Evolutionary conservation across 345 rosid species (phyloP).

Genomic region (Bruguiera gymnorhiza): DNA sequence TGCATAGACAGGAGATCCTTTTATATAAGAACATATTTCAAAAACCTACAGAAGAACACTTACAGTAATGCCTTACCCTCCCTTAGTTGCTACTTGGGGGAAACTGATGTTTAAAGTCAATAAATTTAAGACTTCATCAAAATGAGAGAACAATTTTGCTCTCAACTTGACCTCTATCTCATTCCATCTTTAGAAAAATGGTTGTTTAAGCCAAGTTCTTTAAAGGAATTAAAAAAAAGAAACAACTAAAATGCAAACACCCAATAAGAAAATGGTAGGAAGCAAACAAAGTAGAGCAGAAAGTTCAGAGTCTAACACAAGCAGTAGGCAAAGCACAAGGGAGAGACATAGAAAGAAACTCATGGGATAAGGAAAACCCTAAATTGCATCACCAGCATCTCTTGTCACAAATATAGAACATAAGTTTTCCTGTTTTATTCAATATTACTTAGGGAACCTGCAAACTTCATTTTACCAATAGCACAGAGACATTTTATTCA

Average conservation of each 20-base stretch:
- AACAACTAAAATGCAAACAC: too few relatives aligned
- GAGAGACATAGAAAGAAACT: not conserved
- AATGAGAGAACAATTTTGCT: too few relatives aligned
- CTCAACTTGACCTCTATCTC: too few relatives aligned
- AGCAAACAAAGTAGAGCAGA: not conserved
- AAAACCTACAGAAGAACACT: not conserved
- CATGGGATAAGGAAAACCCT: not conserved
- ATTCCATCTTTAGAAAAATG: too few relatives aligned
- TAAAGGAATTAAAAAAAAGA: too few relatives aligned
- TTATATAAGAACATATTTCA: not conserved
- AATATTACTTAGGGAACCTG: not conserved
- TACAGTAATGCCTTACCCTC: not conserved
- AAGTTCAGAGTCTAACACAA: not conserved
- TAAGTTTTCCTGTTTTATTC: not conserved
- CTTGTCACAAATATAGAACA: too few relatives aligned
- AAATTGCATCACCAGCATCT: too few relatives aligned
- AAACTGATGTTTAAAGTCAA: too few relatives aligned
- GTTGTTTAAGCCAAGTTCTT: too few relatives aligned
- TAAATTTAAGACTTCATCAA: too few relatives aligned
- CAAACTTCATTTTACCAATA: not conserved
- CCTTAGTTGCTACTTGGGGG: not conserved
- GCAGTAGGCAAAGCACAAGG: not conserved
- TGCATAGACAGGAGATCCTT: not conserved
- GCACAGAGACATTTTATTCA: not conserved
- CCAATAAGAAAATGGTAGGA: too few relatives aligned